Conservation (phyloP, 257 asterid species). For the Gentiana dahurica region DNA sequence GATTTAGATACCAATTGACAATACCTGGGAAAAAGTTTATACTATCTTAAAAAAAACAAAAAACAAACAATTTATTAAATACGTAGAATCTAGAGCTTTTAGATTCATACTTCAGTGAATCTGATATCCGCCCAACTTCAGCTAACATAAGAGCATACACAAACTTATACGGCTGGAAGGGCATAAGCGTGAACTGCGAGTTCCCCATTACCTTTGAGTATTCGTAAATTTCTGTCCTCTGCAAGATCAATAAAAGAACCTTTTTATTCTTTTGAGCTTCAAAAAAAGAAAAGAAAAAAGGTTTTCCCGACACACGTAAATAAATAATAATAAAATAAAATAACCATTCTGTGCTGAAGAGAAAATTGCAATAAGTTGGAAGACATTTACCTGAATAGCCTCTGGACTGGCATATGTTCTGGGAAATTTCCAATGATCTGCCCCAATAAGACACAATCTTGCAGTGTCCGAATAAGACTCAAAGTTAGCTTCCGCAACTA, state of each 20-base stretch:
- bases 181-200: slow-evolving; percentile 80
- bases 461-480: slow-evolving; percentile 83
- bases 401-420: slow-evolving; percentile 93
- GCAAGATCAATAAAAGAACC: slow-evolving; percentile 19
- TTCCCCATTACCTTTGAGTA: slow-evolving; percentile 87
- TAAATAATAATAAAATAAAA: background rate
- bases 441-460: slow-evolving; percentile 92
- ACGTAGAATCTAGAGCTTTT: background rate
- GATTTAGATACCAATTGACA: slow-evolving; percentile 80
- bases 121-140: slow-evolving; percentile 93
- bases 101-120: slow-evolving; percentile 61
- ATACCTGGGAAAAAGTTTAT: slow-evolving; percentile 45
- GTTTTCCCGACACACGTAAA: background rate
- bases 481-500: slow-evolving; percentile 88
- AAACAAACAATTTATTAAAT: background rate
- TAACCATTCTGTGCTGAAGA: background rate
- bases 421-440: slow-evolving; percentile 88
- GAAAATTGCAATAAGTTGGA: slow-evolving; percentile 6
- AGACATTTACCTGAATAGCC: slow-evolving; percentile 80
- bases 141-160: slow-evolving; percentile 88
- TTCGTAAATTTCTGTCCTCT: slow-evolving; percentile 96
- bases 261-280: background rate
- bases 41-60: background rate
- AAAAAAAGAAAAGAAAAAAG: background rate
- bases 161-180: slow-evolving; percentile 95